phyloP scores from a whole-genome alignment of 345 rosid genomes.

The Dovyalis caffra region DNA sequence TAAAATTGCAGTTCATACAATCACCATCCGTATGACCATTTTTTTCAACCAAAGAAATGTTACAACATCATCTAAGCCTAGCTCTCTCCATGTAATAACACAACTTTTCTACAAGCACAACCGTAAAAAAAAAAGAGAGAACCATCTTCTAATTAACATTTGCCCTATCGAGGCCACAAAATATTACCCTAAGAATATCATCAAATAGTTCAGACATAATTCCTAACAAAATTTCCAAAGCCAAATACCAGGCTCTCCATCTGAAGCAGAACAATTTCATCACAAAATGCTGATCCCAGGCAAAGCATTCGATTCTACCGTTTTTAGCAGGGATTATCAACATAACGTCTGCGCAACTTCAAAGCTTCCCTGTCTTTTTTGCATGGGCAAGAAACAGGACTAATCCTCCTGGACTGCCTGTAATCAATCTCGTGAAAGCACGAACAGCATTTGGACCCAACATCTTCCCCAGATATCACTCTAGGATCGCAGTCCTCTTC shows the following conservation, averaged over 20 bases:
- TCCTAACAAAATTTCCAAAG: slow-evolving; percentile 5
- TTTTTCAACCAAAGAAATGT: background rate
- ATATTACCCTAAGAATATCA: background rate
- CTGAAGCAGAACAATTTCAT: background rate
- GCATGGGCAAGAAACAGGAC: background rate
- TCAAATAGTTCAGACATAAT: background rate
- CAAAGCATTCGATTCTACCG: background rate
- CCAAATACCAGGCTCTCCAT: background rate
- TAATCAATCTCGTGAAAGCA: background rate
- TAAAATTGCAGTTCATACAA: background rate
- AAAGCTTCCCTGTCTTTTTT: background rate
- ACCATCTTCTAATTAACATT: background rate
- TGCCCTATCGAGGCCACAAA: background rate
- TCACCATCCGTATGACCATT: background rate
- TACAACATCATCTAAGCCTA: background rate
- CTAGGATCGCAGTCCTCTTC: slow-evolving; percentile 53
- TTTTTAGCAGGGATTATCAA: background rate
- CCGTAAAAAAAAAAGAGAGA: background rate
- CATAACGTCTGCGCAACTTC: background rate
- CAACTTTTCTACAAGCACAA: background rate
- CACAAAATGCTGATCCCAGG: background rate
- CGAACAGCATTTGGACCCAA: background rate
- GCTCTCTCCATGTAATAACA: background rate
- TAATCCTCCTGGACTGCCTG: background rate
- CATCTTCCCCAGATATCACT: slow-evolving; percentile 23